Evolutionary conservation across 176 grass and related monocot genomes (phyloP), one percentile per base, ranked within the genome.

Genomic region (Ananas comosus): DNA sequence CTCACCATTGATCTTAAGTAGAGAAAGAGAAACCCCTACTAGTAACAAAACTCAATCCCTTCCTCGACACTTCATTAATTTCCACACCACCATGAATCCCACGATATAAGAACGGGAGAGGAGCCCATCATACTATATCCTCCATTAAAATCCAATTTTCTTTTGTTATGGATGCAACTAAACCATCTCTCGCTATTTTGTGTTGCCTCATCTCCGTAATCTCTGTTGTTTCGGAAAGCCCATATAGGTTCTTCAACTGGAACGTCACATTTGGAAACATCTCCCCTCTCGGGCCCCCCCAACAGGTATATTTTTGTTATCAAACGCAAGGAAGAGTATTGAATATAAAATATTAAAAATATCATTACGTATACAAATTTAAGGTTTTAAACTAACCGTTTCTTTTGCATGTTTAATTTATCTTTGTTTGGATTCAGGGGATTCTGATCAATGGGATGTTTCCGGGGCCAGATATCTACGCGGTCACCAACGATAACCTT

Each of bases 361-460:
- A 27, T 27, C 25, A 1, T 27, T 27, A 27, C 2, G 25, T 27
- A 2, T 27, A 2, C 25, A 27, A 27, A 27, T 27, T 27, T 27
- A 27, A n/a, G 8, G 58, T 14, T 52, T 67, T 12, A 16, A 9
- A 50, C 51, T 54, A 13, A n/a, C 53, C 1, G 1, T 21, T 51
- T 12, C 6, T 50, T 70, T 23, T 53, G 69, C 13, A 53, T 64
- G 13, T 70, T 12, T 51, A 8, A 16, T 12, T 13, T 10, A 13
- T 12, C 42, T 22, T 67, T 9, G 0, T 56, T 33, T 71, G 23
- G 48, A 1, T 77, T 9, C 22, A 96, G 88, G 88, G 67, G 13
- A 89, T 96, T 61, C 54, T 96, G 49, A 96, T 96, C 80, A 87
- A 91, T 50, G 92, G 85, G 11, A 83, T 80, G 65, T 91, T 96